These are phyloP conservation scores for Exophiala lecanii-corni DNA, from an alignment of 2,329 filamentous ascomycete genomes.

Conservation along the genomic window DNA sequence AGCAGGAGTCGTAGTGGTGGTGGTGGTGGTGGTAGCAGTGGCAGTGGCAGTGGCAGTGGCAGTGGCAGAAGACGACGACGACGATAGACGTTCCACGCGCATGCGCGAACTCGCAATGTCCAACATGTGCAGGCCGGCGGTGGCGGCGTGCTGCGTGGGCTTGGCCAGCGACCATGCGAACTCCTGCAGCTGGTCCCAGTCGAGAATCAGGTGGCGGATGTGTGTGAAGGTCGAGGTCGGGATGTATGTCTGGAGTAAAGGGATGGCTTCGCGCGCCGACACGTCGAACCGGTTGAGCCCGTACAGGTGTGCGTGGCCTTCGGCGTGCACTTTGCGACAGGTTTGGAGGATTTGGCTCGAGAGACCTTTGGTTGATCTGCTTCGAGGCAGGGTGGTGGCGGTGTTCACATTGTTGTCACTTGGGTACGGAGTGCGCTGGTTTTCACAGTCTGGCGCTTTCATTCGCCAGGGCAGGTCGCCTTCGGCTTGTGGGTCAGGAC, in stretches of 20 bases:
- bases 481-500: no score
- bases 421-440: no score
- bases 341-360: constrained; percentile 27
- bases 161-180: constrained; percentile 12
- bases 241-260: constrained; percentile 7
- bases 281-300: constrained; percentile 9
- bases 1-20: no score
- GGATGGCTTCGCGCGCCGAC: constrained; percentile 3
- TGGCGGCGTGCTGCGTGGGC: constrained; percentile 2
- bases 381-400: not conserved
- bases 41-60: no score
- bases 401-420: not conserved
- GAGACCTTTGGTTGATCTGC: constrained; percentile 24
- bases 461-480: no score
- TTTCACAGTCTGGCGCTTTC: no score
- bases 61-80: no score
- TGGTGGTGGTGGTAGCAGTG: no score
- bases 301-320: constrained; percentile 17
- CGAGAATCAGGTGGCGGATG: constrained; percentile 13
- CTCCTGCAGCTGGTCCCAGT: constrained; percentile 13
- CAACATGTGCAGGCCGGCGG: constrained; percentile 1
- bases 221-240: constrained; percentile 2
- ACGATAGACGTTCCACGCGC: constrained; percentile 1
- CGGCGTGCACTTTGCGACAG: constrained; percentile 6
- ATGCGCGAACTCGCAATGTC: constrained; percentile 2